Evolutionary conservation across 2,329 filamentous ascomycete species (phyloP).

Genomic region (Waltergamsia citrina): DNA sequence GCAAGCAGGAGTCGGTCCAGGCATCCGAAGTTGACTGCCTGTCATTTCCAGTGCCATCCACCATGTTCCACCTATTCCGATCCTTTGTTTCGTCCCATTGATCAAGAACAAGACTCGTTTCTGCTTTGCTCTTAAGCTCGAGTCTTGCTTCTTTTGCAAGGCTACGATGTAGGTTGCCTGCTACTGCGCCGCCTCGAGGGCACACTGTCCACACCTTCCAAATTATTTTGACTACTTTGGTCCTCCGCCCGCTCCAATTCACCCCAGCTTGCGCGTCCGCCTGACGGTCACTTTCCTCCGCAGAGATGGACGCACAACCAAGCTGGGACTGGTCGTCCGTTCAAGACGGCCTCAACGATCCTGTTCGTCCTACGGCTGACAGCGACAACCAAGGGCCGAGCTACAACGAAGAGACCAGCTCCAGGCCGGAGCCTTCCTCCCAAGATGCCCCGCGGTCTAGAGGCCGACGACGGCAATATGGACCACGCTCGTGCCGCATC

Average conservation of each 20-base stretch:
- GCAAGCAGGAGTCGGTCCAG: no score
- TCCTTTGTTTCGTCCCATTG: no score
- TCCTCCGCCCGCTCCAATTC: no score
- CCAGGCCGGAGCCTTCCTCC: not conserved
- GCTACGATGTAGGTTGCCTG: slow-evolving; percentile 1
- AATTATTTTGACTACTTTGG: no score
- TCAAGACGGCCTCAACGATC: not conserved
- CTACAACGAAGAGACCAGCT: not conserved
- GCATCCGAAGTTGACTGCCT: no score
- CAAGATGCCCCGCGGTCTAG: not conserved
- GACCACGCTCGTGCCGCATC: slow-evolving; percentile 74
- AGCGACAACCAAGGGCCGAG: not conserved
- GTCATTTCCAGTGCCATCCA: no score
- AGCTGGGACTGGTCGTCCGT: slow-evolving; percentile 7
- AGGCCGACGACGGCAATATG: slow-evolving; percentile 40
- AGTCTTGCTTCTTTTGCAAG: not conserved
- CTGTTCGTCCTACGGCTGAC: not conserved
- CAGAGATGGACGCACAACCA: slow-evolving; percentile 5
- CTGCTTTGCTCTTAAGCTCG: no score
- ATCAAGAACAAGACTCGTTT: no score
- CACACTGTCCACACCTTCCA: no score
- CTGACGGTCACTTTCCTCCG: no score
- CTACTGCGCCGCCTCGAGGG: no score
- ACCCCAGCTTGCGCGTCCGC: no score
- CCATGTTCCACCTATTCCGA: slow-evolving; percentile 1